These are phyloP conservation scores for Wickerhamiella nectarea DNA, from an alignment of 805 yeast species.

Conservation along the genomic window DNA sequence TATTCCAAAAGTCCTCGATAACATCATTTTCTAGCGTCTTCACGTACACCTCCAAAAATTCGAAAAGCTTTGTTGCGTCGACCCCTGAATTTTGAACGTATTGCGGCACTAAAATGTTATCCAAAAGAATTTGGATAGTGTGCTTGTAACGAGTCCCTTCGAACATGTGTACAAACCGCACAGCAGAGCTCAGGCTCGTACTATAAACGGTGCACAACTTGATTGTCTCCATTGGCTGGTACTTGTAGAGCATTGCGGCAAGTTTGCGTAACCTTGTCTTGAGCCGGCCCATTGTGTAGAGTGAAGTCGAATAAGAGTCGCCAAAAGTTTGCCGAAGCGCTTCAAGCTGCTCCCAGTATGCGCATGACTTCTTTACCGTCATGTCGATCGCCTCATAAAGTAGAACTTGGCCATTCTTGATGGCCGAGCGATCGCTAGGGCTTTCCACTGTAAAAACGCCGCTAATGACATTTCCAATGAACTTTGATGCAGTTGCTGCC, in stretches of 20 bases:
- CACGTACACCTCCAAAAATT: conserved; percentile 40
- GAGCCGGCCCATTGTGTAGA: conserved; percentile 19
- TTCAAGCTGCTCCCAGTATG: conserved; percentile 18
- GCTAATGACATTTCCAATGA: conserved; percentile 40
- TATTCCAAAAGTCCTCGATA: conserved; percentile 63
- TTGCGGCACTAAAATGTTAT: conserved; percentile 5
- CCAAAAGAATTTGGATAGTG: conserved; percentile 14
- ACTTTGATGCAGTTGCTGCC: conserved; percentile 31
- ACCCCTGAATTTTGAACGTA: too few species aligned
- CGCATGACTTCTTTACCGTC: conserved; percentile 14
- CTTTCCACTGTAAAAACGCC: conserved; percentile 67
- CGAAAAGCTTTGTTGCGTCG: background rate
- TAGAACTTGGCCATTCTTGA: conserved; percentile 33
- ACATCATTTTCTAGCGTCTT: conserved; percentile 59
- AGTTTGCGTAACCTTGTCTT: conserved; percentile 22
- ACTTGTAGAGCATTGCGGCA: conserved; percentile 16
- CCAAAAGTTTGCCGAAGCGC: conserved; percentile 3
- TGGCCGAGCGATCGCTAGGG: conserved; percentile 37
- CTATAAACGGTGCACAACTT: conserved; percentile 8
- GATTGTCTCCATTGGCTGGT: conserved; percentile 15
- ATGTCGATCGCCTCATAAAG: conserved; percentile 13
- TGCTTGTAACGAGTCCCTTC: conserved; percentile 16
- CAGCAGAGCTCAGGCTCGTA: conserved; percentile 12
- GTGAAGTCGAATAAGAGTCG: conserved; percentile 10
- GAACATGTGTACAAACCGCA: conserved; percentile 18